Percentiles rank a stretch among this genome's conserved stretches.
These are phyloP conservation scores for Moesziomyces sp. DNA, from an alignment of 1,284 basidiomycete genomes.

Conservation along the genomic window DNA sequence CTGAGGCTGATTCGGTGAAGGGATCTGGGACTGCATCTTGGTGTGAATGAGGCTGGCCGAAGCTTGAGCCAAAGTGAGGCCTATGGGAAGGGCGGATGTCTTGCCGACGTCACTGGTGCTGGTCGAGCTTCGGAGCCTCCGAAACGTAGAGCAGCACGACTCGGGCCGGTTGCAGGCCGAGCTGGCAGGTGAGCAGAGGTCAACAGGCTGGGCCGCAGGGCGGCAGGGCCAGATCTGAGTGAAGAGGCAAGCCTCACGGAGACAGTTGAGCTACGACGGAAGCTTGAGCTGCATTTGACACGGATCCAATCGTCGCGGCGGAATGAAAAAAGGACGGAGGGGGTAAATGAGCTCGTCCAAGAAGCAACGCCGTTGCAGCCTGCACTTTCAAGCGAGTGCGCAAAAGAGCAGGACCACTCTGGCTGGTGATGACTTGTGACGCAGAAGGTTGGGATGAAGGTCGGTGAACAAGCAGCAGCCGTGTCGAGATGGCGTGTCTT, in stretches of 20 bases:
- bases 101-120: neutral
- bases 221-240: neutral
- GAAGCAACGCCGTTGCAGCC: neutral
- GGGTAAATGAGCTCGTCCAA: neutral
- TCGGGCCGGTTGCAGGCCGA: neutral
- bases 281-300: constrained; percentile 21
- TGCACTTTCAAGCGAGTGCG: neutral
- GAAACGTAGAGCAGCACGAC: neutral
- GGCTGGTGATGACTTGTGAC: neutral
- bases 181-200: neutral
- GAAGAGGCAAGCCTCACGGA: constrained; percentile 5
- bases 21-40: constrained; percentile 30
- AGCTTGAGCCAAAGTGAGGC: neutral
- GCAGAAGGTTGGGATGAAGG: neutral
- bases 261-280: constrained; percentile 14
- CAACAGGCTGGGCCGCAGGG: neutral
- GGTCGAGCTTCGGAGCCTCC: neutral
- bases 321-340: neutral
- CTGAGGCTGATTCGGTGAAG: constrained; percentile 14
- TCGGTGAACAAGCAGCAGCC: neutral
- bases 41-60: neutral
- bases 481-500: neutral
- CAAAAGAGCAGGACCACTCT: neutral
- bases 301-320: constrained; percentile 3
- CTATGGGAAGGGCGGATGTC: neutral